Evolutionary conservation across 495 filamentous ascomycete species (phyloP), one percentile per base, ranked within the genome.

Genomic region (Aspergillus diversus): DNA sequence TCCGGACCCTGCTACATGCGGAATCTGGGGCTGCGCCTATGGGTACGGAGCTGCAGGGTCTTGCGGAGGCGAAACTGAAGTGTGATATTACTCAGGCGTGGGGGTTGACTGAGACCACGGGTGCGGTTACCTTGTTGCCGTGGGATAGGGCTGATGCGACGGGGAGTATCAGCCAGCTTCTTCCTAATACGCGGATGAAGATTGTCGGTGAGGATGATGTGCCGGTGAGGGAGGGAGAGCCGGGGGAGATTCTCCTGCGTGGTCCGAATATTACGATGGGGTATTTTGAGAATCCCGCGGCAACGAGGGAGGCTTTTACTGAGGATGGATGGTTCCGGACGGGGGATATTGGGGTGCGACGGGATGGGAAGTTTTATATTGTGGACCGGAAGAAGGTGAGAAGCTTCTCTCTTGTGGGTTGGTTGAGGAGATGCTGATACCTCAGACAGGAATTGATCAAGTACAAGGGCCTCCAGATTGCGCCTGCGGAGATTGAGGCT

Each of bases 241-340:
- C 5, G 15, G n/a, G 46, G 17, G 46, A 49, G 13, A 49, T 49
- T 17, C 46, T 49, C 46, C 13, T 49, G 7, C 15, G 46, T 7
- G 46, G 46, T 3, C 46, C 46, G 0, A 49, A 49, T 49, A 33
- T 39, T 16, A 57, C 33, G 0, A 11, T 4, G 0, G 54, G 54
- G 11, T 57, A 57, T 21, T 42, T 16, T 57, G 15, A 12, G 5
- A 57, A 57, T 27, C 9, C 7, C 4, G 54, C 17, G 5, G 54
- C 32, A 0, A 57, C 54, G 11, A 35, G 1, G 16, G 33, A 42
- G 13, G 32, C 54, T 2, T 57, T 57, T 3, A 57, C 54, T 6
- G 6, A 1, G 9, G 54, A 57, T 57, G 54, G 54, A 4, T 57
- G 54, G 54, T 57, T 57, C 34, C 54, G 34, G 7, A 57, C 54